These are phyloP conservation scores for Penicillium decumbens DNA, from an alignment of 2,329 filamentous ascomycete genomes.

Conservation along the genomic window DNA sequence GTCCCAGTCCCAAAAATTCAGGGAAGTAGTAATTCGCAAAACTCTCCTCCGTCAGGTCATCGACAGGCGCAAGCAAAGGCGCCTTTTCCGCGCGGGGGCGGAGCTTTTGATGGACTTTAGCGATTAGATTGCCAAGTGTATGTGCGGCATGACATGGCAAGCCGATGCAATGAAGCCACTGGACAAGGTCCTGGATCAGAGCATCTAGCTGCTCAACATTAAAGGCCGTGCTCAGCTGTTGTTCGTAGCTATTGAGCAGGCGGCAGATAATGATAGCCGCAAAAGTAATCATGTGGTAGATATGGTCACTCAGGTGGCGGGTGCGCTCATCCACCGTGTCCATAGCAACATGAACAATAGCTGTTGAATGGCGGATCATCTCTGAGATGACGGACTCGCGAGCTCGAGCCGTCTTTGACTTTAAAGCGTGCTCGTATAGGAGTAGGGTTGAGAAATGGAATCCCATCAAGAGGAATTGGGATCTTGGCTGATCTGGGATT, in stretches of 20 bases:
- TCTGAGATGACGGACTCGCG: constrained; percentile 37
- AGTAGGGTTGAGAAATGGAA: constrained; percentile 46
- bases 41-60: constrained; percentile 16
- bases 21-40: constrained; percentile 29
- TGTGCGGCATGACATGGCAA: constrained; percentile 42
- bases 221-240: constrained; percentile 28
- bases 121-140: constrained; percentile 39
- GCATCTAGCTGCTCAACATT: constrained; percentile 34
- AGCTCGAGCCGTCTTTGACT: constrained; percentile 36
- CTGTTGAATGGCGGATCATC: constrained; percentile 41
- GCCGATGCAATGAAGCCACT: constrained; percentile 42
- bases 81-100: constrained; percentile 24
- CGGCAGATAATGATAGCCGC: constrained; percentile 34
- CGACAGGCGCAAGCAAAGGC: constrained; percentile 3
- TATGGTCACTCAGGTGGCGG: constrained; percentile 45
- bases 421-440: constrained; percentile 34
- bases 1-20: constrained; percentile 31
- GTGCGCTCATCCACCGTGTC: constrained; percentile 44
- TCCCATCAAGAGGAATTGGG: constrained; percentile 47
- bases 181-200: constrained; percentile 33
- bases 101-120: constrained; percentile 30
- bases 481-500: constrained; percentile 38
- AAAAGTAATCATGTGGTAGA: constrained; percentile 48
- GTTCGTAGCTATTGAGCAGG: constrained; percentile 37
- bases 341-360: constrained; percentile 42